Evolutionary conservation across 75 land plant genomes (phyloP), one percentile per base, ranked within the genome.

Genomic region (Selaginella tamariscina): DNA sequence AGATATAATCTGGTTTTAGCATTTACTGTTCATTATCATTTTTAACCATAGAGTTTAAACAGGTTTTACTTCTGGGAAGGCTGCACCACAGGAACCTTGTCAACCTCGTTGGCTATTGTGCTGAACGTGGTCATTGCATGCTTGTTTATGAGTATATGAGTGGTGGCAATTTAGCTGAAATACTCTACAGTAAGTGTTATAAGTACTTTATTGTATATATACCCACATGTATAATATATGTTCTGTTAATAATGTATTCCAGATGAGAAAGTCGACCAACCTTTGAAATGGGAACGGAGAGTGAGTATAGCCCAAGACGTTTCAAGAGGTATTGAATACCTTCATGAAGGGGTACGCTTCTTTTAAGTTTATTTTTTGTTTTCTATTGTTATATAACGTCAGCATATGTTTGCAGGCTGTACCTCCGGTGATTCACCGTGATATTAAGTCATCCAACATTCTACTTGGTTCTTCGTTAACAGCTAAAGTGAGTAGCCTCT

Each of bases 31-130:
- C 49, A n/a, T n/a, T n/a, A n/a, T n/a, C n/a, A n/a, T n/a, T n/a
- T n/a, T n/a, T n/a, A n/a, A n/a, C n/a, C n/a, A n/a, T n/a, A n/a
- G n/a, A n/a, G n/a, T n/a, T n/a, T n/a, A n/a, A n/a, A n/a, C 83
- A 94, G 98, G 98, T 94, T 15, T 21, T 71, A 56, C 65, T 94
- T 54, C 83, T 94, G 15, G 90, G 84, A 65, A 83, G 98, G 68
- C 62, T 94, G 70, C 98, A 94, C 70, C 98, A 94, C 72, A 73
- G 96, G 54, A 94, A 94, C 76, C 82, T 94, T 70, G 98, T 94
- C 64, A 94, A 94, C 72, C 75, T 94, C 73, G 80, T 94, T 23
- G 98, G 98, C 32, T 90, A 94, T 56, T 94, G 96, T 73, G 83
- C 89, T 2, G 98, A 94, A 73, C 84, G 83, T 77, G 90, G 88